A percentile compares a stretch with the other conserved stretches of the same genome.
These are phyloP conservation scores for Eryngium alpinum DNA, from an alignment of 140 eudicot species.

Conservation along the genomic window DNA sequence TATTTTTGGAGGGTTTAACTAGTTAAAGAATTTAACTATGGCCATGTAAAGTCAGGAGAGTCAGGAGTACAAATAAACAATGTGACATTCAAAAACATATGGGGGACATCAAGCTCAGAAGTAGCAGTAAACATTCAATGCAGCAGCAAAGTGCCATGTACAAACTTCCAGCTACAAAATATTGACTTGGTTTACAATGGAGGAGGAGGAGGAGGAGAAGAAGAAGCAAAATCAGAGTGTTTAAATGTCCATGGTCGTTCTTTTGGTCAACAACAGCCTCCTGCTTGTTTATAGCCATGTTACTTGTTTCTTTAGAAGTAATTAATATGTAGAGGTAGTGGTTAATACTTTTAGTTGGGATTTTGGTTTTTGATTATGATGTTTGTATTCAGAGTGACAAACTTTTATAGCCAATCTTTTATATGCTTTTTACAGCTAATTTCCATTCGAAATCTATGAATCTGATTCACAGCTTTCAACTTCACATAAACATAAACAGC, in stretches of 20 bases:
- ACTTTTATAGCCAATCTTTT: too few species aligned
- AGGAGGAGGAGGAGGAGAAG: slow-evolving; percentile 31
- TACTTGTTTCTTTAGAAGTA: too few species aligned
- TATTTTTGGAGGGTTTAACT: not conserved
- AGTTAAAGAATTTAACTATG: not conserved
- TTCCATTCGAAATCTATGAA: too few species aligned
- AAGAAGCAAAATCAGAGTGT: slow-evolving; percentile 35
- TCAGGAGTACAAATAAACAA: slow-evolving; percentile 47
- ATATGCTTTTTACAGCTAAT: too few species aligned
- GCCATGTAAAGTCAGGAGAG: too few species aligned
- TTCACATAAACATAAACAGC: too few species aligned
- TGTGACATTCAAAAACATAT: slow-evolving; percentile 45
- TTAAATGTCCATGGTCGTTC: slow-evolving; percentile 43
- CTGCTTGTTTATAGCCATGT: slow-evolving; percentile 45
- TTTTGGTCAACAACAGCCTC: slow-evolving; percentile 40
- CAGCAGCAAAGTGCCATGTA: slow-evolving; percentile 44
- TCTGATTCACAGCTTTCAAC: too few species aligned
- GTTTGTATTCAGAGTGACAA: too few species aligned
- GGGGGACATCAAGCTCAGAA: slow-evolving; percentile 47
- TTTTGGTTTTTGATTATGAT: too few species aligned
- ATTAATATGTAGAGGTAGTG: too few species aligned
- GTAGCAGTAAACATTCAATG: slow-evolving; percentile 43
- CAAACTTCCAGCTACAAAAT: slow-evolving; percentile 38
- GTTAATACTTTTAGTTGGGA: too few species aligned
- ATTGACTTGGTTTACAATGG: slow-evolving; percentile 43